Evolutionary conservation across 2,329 filamentous ascomycete genomes (phyloP).

Genomic region (Fusarium hostae): DNA sequence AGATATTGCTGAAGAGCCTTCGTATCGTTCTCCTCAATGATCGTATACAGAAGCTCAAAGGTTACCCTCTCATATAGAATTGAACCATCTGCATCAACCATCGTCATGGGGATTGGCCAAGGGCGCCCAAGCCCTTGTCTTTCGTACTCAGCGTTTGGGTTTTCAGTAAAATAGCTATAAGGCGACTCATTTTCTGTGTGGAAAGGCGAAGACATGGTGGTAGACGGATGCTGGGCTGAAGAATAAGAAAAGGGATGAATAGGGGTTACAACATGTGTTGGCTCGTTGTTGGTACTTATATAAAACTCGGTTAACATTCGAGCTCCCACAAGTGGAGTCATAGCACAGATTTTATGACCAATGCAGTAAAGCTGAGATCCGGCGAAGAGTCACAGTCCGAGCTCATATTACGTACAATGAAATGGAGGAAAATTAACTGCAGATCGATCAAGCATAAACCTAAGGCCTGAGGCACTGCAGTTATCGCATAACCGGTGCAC

Average conservation of each 20-base stretch:
- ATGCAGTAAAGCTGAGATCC: not conserved
- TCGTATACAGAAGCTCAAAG: not conserved
- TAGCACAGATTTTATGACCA: too few relatives aligned
- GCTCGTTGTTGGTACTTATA: not conserved
- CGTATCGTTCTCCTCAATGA: not conserved
- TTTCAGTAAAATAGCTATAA: not conserved
- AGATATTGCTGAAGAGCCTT: not conserved
- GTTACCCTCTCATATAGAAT: not conserved
- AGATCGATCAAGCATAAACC: not conserved
- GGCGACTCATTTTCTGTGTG: not conserved
- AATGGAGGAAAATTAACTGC: not conserved
- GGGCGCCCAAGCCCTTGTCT: not conserved
- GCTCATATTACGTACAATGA: not conserved
- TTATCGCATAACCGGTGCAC: not conserved
- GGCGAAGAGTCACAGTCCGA: not conserved
- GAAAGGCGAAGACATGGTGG: not conserved
- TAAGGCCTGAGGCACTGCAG: not conserved
- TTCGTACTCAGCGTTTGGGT: not conserved
- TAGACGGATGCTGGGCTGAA: not conserved
- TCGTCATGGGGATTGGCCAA: not conserved
- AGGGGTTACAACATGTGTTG: accelerated
- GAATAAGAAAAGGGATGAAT: not conserved
- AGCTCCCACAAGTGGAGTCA: not conserved
- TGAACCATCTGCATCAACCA: not conserved
- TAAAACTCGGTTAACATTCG: not conserved